phyloP scores from a whole-genome alignment of 305 asterid genomes.

The Coffea humblotiana region DNA sequence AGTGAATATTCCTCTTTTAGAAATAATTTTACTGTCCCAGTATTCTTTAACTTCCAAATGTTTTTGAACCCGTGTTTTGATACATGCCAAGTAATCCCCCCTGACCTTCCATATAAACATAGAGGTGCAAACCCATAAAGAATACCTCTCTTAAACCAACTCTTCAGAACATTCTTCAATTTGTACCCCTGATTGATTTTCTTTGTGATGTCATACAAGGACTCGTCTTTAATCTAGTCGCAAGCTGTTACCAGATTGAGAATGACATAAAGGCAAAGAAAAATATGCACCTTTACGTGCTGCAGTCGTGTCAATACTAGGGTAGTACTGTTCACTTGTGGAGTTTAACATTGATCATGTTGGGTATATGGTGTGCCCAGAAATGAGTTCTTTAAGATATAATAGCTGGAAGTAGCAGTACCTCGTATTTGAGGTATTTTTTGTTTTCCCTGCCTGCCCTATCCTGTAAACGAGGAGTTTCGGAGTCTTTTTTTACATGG shows the following conservation, averaged over 20 bases:
- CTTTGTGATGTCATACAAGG: neutral
- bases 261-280: neutral
- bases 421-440: neutral
- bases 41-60: neutral
- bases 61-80: neutral
- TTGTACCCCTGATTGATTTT: neutral
- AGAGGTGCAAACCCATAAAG: neutral
- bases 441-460: too few relatives aligned
- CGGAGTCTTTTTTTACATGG: neutral
- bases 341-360: neutral
- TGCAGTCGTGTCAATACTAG: neutral
- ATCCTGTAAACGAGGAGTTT: neutral
- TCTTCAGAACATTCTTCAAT: neutral
- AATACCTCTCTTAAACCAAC: too few relatives aligned
- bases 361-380: neutral
- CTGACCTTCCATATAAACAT: neutral
- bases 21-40: neutral
- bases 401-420: neutral
- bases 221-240: neutral
- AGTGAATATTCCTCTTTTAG: neutral
- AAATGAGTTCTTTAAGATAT: neutral
- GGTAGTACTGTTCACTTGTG: neutral
- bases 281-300: neutral
- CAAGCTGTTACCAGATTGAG: neutral
- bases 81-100: neutral